Evolutionary conservation across 179 eudicot genomes (phyloP), one percentile per base, ranked within the genome.

Genomic region (Patellifolia procumbens): DNA sequence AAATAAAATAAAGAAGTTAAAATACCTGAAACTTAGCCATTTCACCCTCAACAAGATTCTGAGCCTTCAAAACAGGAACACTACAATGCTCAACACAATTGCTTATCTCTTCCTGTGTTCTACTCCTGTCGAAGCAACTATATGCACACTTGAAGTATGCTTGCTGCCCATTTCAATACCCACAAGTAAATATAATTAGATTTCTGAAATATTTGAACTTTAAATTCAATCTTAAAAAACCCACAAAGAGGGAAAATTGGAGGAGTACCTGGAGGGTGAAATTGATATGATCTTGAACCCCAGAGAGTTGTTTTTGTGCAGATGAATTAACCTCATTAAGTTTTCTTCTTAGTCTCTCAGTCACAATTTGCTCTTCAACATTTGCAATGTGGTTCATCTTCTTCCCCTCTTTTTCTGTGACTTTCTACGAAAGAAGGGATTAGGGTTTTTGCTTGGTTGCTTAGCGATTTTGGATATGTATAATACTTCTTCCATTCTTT

Each of bases 31-130:
- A 95, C 69, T 84, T 84, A 60, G 97, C 89, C 98, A 95, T 90
- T 72, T 95, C 99, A 31, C 72, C 71, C 74, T 93, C 98, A 73
- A 95, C 92, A 46, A 95, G 79, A 61, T 89, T 82, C 83, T 94
- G 96, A 66, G 97, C 91, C 42, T 74, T 79, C 65, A 90, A 58
- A 74, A 89, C 97, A 52, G 99, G 97, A 64, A 86, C 86, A 70
- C 96, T 93, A 68, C 99, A 95, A 77, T 91, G 84, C 85, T 95
- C 99, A 74, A 90, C 95, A 68, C 99, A 95, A 48, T 81, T 91
- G 79, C 87, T 79, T 56, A 95, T 90, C 79, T 91, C 95, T 10
- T 90, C 97, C 2, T 85, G 87, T 48, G 62, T 86, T 68, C 86
- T 83, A 17, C 85, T 91, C 86, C 93, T 83, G 79, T 95, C 98